phyloP scores from a whole-genome alignment of 2,329 filamentous ascomycete species.

The Fonsecaea nubica region DNA sequence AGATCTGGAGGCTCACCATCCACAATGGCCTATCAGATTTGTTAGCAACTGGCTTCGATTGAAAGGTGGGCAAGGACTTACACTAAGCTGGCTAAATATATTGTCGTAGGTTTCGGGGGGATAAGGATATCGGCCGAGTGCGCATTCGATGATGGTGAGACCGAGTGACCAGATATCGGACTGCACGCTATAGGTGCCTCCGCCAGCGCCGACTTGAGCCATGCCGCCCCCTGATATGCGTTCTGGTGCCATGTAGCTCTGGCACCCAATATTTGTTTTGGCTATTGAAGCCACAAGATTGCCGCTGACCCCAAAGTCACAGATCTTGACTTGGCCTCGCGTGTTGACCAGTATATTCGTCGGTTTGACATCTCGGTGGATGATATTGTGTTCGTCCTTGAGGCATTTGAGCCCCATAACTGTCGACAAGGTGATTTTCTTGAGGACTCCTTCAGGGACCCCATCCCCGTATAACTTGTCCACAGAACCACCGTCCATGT shows the following conservation, averaged over 20 bases:
- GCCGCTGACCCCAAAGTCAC: slow-evolving; percentile 96
- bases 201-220: slow-evolving; percentile 70
- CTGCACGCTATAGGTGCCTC: slow-evolving; percentile 94
- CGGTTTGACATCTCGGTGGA: slow-evolving; percentile 96
- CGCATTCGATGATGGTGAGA: slow-evolving; percentile 93
- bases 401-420: slow-evolving; percentile 89
- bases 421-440: slow-evolving; percentile 88
- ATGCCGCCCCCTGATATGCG: slow-evolving; percentile 87
- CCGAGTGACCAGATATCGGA: slow-evolving; percentile 98
- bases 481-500: slow-evolving; percentile 97
- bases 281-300: slow-evolving; percentile 97
- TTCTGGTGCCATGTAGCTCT: slow-evolving; percentile 99
- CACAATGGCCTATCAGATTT: slow-evolving; percentile 80
- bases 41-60: not conserved
- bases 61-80: slow-evolving; percentile 62
- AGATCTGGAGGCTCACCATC: slow-evolving; percentile 94
- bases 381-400: slow-evolving; percentile 99
- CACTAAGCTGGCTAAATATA: slow-evolving; percentile 95
- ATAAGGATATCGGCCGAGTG: slow-evolving; percentile 92
- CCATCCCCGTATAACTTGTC: slow-evolving; percentile 94
- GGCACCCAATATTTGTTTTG: slow-evolving; percentile 98
- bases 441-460: slow-evolving; percentile 84
- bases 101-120: slow-evolving; percentile 97
- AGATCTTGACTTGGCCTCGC: slow-evolving; percentile 92
- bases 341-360: slow-evolving; percentile 97